Percentiles rank a stretch among this genome's conserved stretches.
These are phyloP conservation scores for Penicillium chermesinum DNA, from an alignment of 495 filamentous ascomycete genomes.

Conservation along the genomic window DNA sequence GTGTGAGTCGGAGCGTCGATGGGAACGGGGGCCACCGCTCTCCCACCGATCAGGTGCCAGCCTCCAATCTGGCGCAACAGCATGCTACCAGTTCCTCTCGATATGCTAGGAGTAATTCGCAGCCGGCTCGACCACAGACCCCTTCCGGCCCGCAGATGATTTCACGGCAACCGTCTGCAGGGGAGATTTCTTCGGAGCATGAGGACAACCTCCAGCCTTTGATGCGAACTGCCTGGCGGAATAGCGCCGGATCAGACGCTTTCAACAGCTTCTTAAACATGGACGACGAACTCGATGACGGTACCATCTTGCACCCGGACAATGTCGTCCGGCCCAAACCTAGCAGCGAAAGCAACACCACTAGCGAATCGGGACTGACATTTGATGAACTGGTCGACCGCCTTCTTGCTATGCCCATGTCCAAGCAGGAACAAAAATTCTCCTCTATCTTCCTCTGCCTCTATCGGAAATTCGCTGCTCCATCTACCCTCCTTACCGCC, in stretches of 20 bases:
- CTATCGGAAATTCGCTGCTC: slow-evolving; percentile 91
- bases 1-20: slow-evolving; percentile 30
- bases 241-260: slow-evolving; percentile 40
- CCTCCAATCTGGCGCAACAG: slow-evolving; percentile 31
- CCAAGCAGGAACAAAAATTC: slow-evolving; percentile 82
- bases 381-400: slow-evolving; percentile 91
- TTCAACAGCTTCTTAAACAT: slow-evolving; percentile 45
- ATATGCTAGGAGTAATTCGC: slow-evolving; percentile 44
- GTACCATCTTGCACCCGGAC: slow-evolving; percentile 28
- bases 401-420: slow-evolving; percentile 72
- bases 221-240: slow-evolving; percentile 36
- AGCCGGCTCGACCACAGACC: slow-evolving; percentile 42
- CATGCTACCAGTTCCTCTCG: slow-evolving; percentile 32
- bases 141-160: slow-evolving; percentile 35
- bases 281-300: slow-evolving; percentile 40
- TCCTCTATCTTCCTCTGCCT: slow-evolving; percentile 80
- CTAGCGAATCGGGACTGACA: slow-evolving; percentile 52
- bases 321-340: slow-evolving; percentile 29
- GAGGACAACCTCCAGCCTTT: slow-evolving; percentile 33
- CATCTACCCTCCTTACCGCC: slow-evolving; percentile 64
- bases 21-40: slow-evolving; percentile 35
- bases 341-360: slow-evolving; percentile 31
- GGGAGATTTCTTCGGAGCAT: slow-evolving; percentile 25
- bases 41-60: slow-evolving; percentile 27
- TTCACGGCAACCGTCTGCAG: slow-evolving; percentile 27